Percentiles rank a stretch among this genome's conserved stretches.
Conservation (phyloP, 2,329 filamentous ascomycete genomes). For the Fusarium staphyleae region DNA sequence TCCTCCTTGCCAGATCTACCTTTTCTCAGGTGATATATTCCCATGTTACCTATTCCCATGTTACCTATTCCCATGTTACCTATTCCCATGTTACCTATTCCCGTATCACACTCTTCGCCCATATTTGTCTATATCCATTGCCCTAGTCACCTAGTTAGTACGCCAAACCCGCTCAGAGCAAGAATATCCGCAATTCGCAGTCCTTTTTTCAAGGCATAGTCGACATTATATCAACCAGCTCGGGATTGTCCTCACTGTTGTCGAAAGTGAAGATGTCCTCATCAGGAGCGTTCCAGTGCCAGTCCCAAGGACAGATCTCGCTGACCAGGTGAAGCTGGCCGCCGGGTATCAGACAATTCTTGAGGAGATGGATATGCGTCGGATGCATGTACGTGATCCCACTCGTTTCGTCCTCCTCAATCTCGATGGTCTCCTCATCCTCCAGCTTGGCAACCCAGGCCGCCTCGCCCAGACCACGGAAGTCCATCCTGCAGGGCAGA, state of each 20-base stretch:
- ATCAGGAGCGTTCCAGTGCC: background rate
- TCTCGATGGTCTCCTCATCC: background rate
- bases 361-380: constrained; percentile 7
- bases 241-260: background rate
- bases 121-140: too few relatives aligned
- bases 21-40: too few relatives aligned
- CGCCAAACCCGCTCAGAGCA: too few relatives aligned
- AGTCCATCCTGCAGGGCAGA: background rate
- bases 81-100: too few relatives aligned
- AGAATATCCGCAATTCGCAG: too few relatives aligned
- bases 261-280: background rate
- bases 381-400: background rate
- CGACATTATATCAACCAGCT: background rate
- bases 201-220: background rate
- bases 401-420: background rate
- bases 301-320: background rate
- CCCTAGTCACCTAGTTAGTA: too few relatives aligned
- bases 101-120: too few relatives aligned
- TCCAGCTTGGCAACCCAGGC: constrained; percentile 11
- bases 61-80: too few relatives aligned
- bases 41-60: too few relatives aligned
- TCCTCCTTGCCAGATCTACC: too few relatives aligned
- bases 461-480: background rate
- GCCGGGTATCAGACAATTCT: constrained; percentile 17
- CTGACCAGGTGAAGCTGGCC: constrained; percentile 16